Evolutionary conservation across 2,329 filamentous ascomycete species (phyloP).

Genomic region (Pochonia chlamydosporia): DNA sequence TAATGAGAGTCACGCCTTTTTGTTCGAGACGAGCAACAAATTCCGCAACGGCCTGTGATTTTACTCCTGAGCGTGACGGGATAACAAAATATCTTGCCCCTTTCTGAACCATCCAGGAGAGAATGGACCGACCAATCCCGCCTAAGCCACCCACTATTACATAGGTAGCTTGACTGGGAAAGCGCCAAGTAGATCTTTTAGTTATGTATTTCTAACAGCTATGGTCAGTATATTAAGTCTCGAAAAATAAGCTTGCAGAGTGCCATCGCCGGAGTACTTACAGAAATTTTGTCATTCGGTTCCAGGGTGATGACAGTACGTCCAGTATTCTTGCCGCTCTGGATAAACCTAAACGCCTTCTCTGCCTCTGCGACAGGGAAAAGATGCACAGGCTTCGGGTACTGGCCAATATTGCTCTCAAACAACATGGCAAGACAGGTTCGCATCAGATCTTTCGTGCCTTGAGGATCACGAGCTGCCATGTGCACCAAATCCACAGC

Average conservation of each 20-base stretch:
- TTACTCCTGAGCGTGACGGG: neutral
- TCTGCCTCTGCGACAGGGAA: neutral
- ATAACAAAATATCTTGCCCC: slow-evolving; percentile 13
- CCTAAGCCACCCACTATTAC: slow-evolving; percentile 24
- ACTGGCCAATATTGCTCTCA: neutral
- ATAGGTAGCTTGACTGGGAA: too few relatives aligned
- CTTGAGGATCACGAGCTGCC: too few relatives aligned
- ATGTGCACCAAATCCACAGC: neutral
- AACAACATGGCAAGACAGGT: neutral
- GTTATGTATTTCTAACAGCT: too few relatives aligned
- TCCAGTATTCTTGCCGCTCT: neutral
- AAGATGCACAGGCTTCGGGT: neutral
- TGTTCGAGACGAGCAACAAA: neutral
- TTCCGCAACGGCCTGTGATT: neutral
- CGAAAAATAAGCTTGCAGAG: too few relatives aligned
- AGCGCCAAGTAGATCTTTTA: too few relatives aligned
- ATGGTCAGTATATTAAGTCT: too few relatives aligned
- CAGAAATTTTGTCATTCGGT: neutral
- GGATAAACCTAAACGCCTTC: neutral
- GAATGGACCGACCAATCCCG: slow-evolving; percentile 27
- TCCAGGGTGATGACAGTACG: neutral
- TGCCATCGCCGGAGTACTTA: neutral
- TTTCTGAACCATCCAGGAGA: slow-evolving; percentile 26
- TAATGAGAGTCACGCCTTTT: neutral
- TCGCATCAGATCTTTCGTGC: neutral